phyloP scores from a whole-genome alignment of 148 eudicot species.

The Arbutus unedo region DNA sequence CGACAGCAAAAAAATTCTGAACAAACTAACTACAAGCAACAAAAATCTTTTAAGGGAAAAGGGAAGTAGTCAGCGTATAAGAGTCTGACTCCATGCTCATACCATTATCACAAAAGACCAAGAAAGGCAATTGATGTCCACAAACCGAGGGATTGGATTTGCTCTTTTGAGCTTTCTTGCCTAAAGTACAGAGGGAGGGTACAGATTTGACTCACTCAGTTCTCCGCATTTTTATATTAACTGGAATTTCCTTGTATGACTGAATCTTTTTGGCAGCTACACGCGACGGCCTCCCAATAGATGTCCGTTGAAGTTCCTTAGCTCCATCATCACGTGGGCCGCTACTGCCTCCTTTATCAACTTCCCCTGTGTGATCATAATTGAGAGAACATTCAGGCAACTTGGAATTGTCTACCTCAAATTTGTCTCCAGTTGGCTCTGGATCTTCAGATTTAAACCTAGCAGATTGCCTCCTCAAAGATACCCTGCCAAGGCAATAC shows the following conservation, averaged over 20 bases:
- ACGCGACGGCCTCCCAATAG: slow-evolving; percentile 36
- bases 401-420: slow-evolving; percentile 19
- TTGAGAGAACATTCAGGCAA: slow-evolving; percentile 7
- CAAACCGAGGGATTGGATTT: background rate
- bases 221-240: slow-evolving; percentile 43
- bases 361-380: slow-evolving; percentile 21
- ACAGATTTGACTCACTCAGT: slow-evolving; percentile 12
- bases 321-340: background rate
- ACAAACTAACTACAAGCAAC: background rate
- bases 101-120: background rate
- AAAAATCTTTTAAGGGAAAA: background rate
- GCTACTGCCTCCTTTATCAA: background rate
- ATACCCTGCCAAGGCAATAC: slow-evolving; percentile 14
- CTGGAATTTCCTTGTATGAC: slow-evolving; percentile 40
- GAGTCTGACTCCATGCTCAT: background rate
- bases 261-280: slow-evolving; percentile 33
- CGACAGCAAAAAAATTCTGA: background rate
- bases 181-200: background rate
- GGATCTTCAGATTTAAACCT: slow-evolving; percentile 28
- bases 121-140: background rate
- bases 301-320: slow-evolving; percentile 21
- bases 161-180: background rate
- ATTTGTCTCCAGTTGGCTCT: slow-evolving; percentile 19
- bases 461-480: slow-evolving; percentile 46
- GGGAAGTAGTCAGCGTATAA: background rate